Base-by-base conservation (phyloP, 257 asterid genomes). In the Cordia subcordata region DNA sequence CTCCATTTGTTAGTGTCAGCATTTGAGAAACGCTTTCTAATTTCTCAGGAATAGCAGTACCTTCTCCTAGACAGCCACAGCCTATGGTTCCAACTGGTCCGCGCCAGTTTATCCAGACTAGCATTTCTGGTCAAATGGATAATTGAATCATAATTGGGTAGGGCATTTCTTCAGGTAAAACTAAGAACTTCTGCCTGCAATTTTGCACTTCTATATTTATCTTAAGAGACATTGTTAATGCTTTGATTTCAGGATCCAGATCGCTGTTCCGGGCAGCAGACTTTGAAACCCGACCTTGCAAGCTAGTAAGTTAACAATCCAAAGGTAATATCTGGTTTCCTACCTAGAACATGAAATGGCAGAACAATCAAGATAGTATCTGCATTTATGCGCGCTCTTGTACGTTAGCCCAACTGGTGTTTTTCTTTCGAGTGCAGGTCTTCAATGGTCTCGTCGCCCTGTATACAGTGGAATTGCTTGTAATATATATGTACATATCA, bases 111-210 rank as follows among this genome's bases (percentile, higher is more conserved):
- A 65, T 67, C 27, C 70, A 68, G 60, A 56, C 70, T 21, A 68
- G 62, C 21, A 65, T 73, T 37, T 68, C 72, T 57, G 72, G 68
- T 52, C 72, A 68, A 68, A 57, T 62, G 67, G 69, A 73, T 10
- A 66, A 78, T 61, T 72, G 68, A 75, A 68, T 53, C 47, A 38
- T 38, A 51, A 17, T 13, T n/a, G n/a, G n/a, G 37, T 23, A 55
- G 27, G 54, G 23, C 17, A 47, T 47, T 8, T 72, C 46, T 47
- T 21, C 65, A 67, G 73, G 72, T 72, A 38, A 22, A 55, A 17
- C 39, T 53, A 13, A 11, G 20, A 57, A 61, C 39, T 35, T 12
- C 14, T 51, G 14, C 42, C 38, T 10, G 5, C 18, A 13, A 17
- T 23, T 19, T 5, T 65, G 49, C 17, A 27, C 35, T 27, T 10